Percentiles rank a stretch among this genome's conserved stretches.
Conservation (phyloP, 2,329 filamentous ascomycete species). For the Colletotrichum lupini region DNA sequence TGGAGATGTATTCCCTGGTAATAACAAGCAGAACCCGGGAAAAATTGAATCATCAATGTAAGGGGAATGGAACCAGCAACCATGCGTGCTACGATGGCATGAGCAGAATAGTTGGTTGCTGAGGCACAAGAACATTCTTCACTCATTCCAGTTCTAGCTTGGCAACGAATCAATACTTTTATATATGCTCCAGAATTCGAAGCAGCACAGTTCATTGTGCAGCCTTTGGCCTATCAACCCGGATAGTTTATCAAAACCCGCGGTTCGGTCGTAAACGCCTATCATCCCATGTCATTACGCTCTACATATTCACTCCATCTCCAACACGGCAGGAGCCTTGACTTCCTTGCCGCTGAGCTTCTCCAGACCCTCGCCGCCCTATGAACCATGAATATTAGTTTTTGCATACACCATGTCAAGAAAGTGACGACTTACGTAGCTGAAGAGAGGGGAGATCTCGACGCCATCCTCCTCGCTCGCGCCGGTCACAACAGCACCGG, state of each 20-base stretch:
- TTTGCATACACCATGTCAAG: not conserved
- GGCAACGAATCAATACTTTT: slow-evolving; percentile 7
- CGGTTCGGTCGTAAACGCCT: slow-evolving; percentile 16
- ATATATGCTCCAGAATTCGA: not conserved
- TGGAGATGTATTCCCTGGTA: not conserved
- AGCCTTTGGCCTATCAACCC: not conserved
- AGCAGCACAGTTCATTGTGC: not conserved
- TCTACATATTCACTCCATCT: slow-evolving; percentile 50
- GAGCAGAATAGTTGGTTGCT: not conserved
- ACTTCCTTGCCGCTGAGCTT: slow-evolving; percentile 64
- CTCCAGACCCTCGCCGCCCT: slow-evolving; percentile 73
- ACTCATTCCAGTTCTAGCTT: not conserved
- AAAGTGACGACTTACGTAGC: slow-evolving; percentile 79
- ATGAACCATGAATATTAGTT: slow-evolving; percentile 37
- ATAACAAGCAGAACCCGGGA: not conserved
- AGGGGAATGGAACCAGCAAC: not conserved
- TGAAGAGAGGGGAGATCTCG: slow-evolving; percentile 92
- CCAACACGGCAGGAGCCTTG: slow-evolving; percentile 63
- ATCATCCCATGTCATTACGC: slow-evolving; percentile 21
- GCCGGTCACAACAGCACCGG: slow-evolving; percentile 79
- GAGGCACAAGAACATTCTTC: not conserved
- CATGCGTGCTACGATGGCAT: too few relatives aligned
- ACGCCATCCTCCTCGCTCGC: slow-evolving; percentile 74
- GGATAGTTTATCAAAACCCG: slow-evolving; percentile 1
- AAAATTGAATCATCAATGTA: not conserved